These are phyloP conservation scores for Panicum virgatum DNA, from an alignment of 202 grass and related monocot genomes.

Conservation along the genomic window DNA sequence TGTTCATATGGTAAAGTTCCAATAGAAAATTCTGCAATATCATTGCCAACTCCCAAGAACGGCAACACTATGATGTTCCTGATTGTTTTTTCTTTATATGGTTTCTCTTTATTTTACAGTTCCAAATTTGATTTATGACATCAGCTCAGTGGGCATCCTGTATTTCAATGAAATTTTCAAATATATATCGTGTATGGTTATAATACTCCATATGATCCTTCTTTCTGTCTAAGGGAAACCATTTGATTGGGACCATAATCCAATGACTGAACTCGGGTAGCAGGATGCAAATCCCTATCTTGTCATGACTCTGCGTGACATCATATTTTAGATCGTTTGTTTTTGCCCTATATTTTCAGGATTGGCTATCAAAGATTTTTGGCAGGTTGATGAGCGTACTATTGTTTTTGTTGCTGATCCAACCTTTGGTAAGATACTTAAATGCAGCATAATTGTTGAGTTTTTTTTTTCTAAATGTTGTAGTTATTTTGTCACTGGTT, in stretches of 20 bases:
- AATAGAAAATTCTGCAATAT: neutral
- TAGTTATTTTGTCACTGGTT: neutral
- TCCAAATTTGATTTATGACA: neutral
- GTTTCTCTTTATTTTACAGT: neutral
- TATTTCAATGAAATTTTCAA: neutral
- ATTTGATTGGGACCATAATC: neutral
- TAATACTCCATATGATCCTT: neutral
- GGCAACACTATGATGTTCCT: neutral
- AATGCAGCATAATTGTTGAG: neutral
- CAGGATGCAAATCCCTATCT: neutral
- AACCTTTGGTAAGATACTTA: conserved; percentile 67
- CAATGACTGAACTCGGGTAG: neutral
- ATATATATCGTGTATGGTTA: neutral
- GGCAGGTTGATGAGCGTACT: conserved; percentile 95
- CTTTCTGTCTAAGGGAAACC: neutral
- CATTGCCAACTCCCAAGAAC: neutral
- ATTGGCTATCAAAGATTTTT: conserved; percentile 91
- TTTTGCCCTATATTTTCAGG: conserved; percentile 46
- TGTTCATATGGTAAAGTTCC: neutral
- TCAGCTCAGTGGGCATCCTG: neutral
- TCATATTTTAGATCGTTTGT: conserved; percentile 1
- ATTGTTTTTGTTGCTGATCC: conserved; percentile 90
- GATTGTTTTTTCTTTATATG: neutral
- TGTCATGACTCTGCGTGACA: neutral
- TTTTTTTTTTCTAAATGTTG: neutral